phyloP scores from a whole-genome alignment of 768 basidiomycete species.

The Suillus subaureus region DNA sequence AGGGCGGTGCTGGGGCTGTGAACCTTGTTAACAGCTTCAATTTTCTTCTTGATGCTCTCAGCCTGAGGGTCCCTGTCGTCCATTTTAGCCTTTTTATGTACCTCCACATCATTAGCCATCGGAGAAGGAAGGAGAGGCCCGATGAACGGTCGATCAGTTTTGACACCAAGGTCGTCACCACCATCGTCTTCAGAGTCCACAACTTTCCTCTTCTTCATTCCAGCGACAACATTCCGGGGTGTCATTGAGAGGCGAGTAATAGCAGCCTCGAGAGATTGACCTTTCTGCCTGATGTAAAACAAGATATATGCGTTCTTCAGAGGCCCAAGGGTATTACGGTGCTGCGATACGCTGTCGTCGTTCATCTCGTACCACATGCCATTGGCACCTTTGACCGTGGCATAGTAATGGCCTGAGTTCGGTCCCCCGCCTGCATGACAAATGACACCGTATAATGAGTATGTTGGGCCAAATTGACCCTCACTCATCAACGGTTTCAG shows the following conservation, averaged over 20 bases:
- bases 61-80: constrained; percentile 54
- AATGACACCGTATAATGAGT: constrained; percentile 89
- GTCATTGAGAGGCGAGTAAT: constrained; percentile 36
- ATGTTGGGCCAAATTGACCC: constrained; percentile 72
- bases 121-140: constrained; percentile 66
- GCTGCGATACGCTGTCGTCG: constrained; percentile 71
- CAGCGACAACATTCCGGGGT: constrained; percentile 46
- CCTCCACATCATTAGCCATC: constrained; percentile 27
- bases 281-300: constrained; percentile 86
- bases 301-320: constrained; percentile 90
- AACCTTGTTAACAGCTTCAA: constrained; percentile 38
- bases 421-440: constrained; percentile 92
- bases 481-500: constrained; percentile 85
- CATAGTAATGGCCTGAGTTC: constrained; percentile 95
- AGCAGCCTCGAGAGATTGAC: constrained; percentile 70
- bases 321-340: constrained; percentile 48
- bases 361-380: constrained; percentile 93
- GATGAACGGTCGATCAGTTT: constrained; percentile 55
- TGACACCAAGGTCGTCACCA: constrained; percentile 51
- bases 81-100: constrained; percentile 23
- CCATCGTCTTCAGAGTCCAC: constrained; percentile 53
- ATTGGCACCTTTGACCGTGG: constrained; percentile 71
- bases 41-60: constrained; percentile 52
- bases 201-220: constrained; percentile 51
- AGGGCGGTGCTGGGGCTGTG: constrained; percentile 36